Evolutionary conservation across 192 early-diverging fungal genomes (phyloP).

Genomic region (Rhizoclosmatium globosum): DNA sequence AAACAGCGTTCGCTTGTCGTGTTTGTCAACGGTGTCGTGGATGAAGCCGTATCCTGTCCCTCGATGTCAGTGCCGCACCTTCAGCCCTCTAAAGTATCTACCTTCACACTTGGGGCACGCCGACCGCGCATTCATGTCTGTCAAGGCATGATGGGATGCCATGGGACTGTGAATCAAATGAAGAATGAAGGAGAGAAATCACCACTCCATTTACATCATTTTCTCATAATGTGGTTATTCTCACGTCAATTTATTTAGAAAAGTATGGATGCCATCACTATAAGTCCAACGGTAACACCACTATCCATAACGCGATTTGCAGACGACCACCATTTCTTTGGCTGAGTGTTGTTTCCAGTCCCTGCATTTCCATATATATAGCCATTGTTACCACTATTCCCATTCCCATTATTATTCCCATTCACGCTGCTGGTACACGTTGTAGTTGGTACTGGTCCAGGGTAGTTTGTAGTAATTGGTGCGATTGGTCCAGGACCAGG

Average conservation of each 20-base stretch:
- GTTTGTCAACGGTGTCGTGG: constrained; percentile 32
- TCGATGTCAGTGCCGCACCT: not conserved
- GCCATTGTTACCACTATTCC: too few relatives aligned
- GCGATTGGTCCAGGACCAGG: too few relatives aligned
- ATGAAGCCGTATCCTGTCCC: constrained; percentile 35
- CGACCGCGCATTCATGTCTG: constrained; percentile 37
- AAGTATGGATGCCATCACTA: not conserved
- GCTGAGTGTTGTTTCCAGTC: too few relatives aligned
- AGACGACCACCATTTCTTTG: too few relatives aligned
- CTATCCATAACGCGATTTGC: too few relatives aligned
- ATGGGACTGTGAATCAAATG: not conserved
- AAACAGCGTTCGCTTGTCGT: constrained; percentile 31
- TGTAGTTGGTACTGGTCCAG: too few relatives aligned
- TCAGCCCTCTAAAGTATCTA: not conserved
- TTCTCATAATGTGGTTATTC: too few relatives aligned
- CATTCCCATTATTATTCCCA: too few relatives aligned
- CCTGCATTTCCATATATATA: too few relatives aligned
- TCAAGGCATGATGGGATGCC: not conserved
- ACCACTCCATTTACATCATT: too few relatives aligned
- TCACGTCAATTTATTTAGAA: not conserved
- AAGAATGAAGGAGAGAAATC: not conserved
- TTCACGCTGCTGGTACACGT: too few relatives aligned
- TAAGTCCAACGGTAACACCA: not conserved
- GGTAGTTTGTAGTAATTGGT: too few relatives aligned
- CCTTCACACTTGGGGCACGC: constrained; percentile 38